Conservation (phyloP, 2,329 filamentous ascomycete genomes). For the Didymella pinodella region DNA sequence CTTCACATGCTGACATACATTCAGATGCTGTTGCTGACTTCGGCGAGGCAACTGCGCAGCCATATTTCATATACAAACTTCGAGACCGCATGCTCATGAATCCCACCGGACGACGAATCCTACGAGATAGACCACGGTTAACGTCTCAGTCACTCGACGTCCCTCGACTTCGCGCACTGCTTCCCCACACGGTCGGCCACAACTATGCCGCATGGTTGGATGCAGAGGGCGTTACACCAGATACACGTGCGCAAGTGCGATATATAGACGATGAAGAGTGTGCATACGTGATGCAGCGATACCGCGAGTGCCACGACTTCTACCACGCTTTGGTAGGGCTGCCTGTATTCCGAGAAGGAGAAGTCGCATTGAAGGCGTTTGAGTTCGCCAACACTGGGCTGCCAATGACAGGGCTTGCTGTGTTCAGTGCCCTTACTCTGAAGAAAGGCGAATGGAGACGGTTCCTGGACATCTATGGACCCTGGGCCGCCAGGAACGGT, state of each 20-base stretch:
- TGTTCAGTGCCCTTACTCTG: conserved; percentile 73
- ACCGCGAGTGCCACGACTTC: conserved; percentile 97
- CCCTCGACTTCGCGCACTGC: conserved; percentile 73
- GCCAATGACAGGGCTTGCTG: conserved; percentile 91
- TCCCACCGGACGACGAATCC: conserved; percentile 86
- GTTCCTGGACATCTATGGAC: conserved; percentile 79
- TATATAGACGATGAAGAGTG: conserved; percentile 96
- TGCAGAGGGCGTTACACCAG: conserved; percentile 88
- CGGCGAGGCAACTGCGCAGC: conserved; percentile 93
- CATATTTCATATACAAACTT: conserved; percentile 92
- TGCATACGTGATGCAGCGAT: conserved; percentile 98
- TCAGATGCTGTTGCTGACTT: conserved; percentile 90
- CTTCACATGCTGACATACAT: background rate
- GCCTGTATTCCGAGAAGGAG: conserved; percentile 91
- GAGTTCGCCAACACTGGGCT: conserved; percentile 94
- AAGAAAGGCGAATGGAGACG: conserved; percentile 69
- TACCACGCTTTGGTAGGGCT: conserved; percentile 94
- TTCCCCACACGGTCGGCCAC: conserved; percentile 76
- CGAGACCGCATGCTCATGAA: conserved; percentile 88
- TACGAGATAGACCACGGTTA: conserved; percentile 88
- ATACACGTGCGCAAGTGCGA: conserved; percentile 81
- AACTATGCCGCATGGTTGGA: conserved; percentile 93
- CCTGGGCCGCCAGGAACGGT: conserved; percentile 91
- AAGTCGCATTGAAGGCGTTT: conserved; percentile 96
- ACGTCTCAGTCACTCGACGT: conserved; percentile 76